Evolutionary conservation across 371 early-diverging fungal species (phyloP).

Genomic region (Blyttiomyces sp.): DNA sequence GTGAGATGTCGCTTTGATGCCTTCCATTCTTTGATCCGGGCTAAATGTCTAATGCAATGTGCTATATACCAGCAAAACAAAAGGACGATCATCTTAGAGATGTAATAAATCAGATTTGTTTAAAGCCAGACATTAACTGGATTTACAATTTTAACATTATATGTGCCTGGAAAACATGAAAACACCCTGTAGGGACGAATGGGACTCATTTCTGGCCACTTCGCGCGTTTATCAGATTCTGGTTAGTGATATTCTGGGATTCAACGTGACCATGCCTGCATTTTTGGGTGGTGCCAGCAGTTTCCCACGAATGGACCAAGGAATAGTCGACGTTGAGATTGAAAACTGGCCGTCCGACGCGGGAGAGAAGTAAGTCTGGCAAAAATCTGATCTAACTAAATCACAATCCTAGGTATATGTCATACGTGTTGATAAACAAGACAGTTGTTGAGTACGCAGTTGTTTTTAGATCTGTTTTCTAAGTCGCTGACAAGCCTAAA

Average conservation of each 20-base stretch:
- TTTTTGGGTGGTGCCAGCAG: conserved; percentile 8
- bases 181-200: no score
- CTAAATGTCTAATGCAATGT: no score
- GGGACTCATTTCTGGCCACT: conserved; percentile 11
- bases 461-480: no score
- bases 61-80: no score
- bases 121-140: no score
- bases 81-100: no score
- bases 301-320: not conserved
- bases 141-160: no score
- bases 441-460: not conserved
- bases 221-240: not conserved
- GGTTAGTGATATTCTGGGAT: conserved; percentile 14
- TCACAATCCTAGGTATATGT: not conserved
- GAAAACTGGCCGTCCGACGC: conserved; percentile 13
- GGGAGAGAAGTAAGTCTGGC: not conserved
- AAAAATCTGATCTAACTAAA: not conserved
- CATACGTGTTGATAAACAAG: not conserved
- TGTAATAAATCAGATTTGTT: no score
- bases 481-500: no score
- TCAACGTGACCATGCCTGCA: conserved; percentile 5
- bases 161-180: no score
- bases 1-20: no score
- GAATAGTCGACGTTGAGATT: not conserved
- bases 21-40: no score